phyloP scores from a whole-genome alignment of 2,329 filamentous ascomycete species.

The Pseudohalonectria lignicola region DNA sequence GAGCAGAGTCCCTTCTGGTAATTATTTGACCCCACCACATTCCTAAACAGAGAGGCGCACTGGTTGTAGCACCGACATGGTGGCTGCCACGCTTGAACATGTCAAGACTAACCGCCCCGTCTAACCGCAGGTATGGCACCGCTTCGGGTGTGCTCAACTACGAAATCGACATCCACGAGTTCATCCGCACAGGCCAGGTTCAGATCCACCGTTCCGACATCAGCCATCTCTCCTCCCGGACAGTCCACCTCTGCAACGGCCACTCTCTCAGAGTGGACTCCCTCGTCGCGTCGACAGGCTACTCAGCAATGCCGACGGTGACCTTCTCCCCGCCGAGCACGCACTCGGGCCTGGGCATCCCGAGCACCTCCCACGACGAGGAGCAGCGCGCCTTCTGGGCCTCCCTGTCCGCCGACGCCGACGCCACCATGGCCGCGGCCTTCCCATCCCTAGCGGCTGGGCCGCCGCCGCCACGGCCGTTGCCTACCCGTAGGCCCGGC shows the following conservation, averaged over 20 bases:
- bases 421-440: conserved; percentile 5
- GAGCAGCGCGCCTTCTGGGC: conserved; percentile 8
- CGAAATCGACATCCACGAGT: conserved; percentile 41
- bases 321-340: conserved; percentile 8
- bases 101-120: neutral
- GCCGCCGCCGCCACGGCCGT: too few species aligned
- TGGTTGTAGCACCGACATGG: too few species aligned
- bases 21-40: neutral
- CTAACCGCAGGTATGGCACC: conserved; percentile 36
- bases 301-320: conserved; percentile 11
- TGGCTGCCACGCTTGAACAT: too few species aligned
- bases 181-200: conserved; percentile 41
- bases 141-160: conserved; percentile 52
- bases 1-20: conserved; percentile 31
- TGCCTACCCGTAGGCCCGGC: too few species aligned
- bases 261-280: conserved; percentile 31
- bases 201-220: conserved; percentile 45
- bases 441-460: conserved; percentile 10
- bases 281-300: conserved; percentile 21
- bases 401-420: conserved; percentile 6
- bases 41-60: neutral
- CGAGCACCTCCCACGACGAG: conserved; percentile 7
- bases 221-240: conserved; percentile 27
- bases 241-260: conserved; percentile 35
- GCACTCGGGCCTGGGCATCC: conserved; percentile 11